Base-by-base conservation (phyloP, 352 stramenopile species). In the Pythium sukuiense region DNA sequence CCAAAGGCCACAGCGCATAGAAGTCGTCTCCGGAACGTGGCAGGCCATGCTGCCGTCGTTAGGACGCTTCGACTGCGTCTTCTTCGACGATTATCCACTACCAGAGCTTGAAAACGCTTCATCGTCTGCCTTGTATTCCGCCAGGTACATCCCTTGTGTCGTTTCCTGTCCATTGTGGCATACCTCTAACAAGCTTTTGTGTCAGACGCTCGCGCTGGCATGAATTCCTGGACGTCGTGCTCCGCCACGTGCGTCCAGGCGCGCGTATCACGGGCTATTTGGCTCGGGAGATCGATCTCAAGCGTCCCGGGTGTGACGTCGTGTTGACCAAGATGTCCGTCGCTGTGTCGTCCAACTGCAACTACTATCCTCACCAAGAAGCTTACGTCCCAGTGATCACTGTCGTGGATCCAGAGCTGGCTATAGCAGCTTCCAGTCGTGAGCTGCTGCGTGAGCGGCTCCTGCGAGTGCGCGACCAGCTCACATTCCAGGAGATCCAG, bases 41-140 rank as follows among this genome's bases (percentile, higher is more conserved):
- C 87, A 96, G 57, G 66, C 65, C 20, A 46, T 71, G 30, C 65
- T 95, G 39, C 70, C 77, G 14, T 70, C 66, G 32, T 65, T 95
- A n/a, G 68, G 61, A 45, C 52, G 73, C 24, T 93, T 90, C 29
- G 81, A 93, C 69, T 92, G 85, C 64, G 73, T 92, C 29, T 93
- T 92, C 65, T 93, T 93, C 61, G 85, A 93, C 65, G 85, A 93
- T 65, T 93, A 89, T 45, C 83, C 85, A 43, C 67, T 90, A 30
- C 81, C 83, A 0, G 83, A 92, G 65, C 69, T 88, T 26, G 75
- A 76, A 70, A 32, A 66, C 16, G 65, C 65, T 13, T 55, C 39
- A 3, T 48, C 39, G 13, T 48, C 39, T 5, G 13, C 39, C 39
- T 4, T 4, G 2, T 48, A 18, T 48, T 48, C 39, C 39, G 14